A percentile compares a stretch with the other conserved stretches of the same genome.
Conservation (phyloP, 139 green algal genomes). For the Helicosporidium sp. region DNA sequence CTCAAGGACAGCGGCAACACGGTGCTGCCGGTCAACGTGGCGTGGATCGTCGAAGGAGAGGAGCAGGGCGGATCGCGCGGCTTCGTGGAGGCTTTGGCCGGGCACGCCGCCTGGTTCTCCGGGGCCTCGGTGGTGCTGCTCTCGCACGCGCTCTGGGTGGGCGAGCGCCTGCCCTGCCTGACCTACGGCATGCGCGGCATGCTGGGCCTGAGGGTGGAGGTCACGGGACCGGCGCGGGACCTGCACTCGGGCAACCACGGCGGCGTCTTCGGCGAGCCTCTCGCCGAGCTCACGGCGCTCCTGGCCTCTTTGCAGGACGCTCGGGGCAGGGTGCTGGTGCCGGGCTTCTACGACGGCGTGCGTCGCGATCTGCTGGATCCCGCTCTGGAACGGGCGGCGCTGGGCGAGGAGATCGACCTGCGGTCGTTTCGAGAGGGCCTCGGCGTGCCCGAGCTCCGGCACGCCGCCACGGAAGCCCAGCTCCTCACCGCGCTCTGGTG, state of each 20-base stretch:
- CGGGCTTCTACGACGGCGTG: constrained; percentile 69
- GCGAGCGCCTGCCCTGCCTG: constrained; percentile 76
- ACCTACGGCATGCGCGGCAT: constrained; percentile 86
- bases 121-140: constrained; percentile 63
- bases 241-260: constrained; percentile 88
- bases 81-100: constrained; percentile 47
- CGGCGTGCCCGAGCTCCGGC: constrained; percentile 46
- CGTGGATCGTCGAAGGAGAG: constrained; percentile 69
- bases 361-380: constrained; percentile 38
- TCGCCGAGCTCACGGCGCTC: constrained; percentile 63
- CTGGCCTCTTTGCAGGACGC: constrained; percentile 42
- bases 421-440: constrained; percentile 34
- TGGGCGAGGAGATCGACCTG: constrained; percentile 39
- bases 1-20: constrained; percentile 4
- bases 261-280: constrained; percentile 79
- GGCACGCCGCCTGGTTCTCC: constrained; percentile 55
- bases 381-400: constrained; percentile 33
- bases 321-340: constrained; percentile 27
- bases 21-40: constrained; percentile 70
- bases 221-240: constrained; percentile 57
- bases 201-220: constrained; percentile 40
- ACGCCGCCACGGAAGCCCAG: constrained; percentile 29
- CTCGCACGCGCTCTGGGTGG: constrained; percentile 78
- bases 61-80: constrained; percentile 35
- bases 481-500: constrained; percentile 73